Evolutionary conservation across 1,284 basidiomycete genomes (phyloP), one percentile per base, ranked within the genome.

Genomic region (Fomitopsis betulina): DNA sequence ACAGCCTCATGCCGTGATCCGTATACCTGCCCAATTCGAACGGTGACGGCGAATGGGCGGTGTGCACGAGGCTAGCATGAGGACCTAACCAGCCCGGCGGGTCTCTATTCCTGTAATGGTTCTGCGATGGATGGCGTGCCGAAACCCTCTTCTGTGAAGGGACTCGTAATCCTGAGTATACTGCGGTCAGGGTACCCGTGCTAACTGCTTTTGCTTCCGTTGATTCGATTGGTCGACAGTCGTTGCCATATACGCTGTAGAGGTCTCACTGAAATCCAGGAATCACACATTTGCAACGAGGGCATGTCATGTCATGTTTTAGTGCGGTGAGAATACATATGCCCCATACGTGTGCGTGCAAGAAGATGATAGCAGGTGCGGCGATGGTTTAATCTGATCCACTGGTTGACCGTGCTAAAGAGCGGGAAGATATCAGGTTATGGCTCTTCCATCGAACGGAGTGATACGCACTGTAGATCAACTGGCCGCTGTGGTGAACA

Each of bases 401-500:
- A 61, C 81, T 77, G 61, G 86, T 89, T 73, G 81, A 76, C 68
- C 86, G 84, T 64, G 86, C 86, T 88, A 63, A 51, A 15, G 21
- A 33, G 27, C 27, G 27, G 3, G 6, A 56, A 54, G 62, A 66
- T 54, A 55, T 51, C 43, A 61, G 45, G 56, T 52, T 60, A 47
- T 57, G 42, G n/a, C 15, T n/a, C 9, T 37, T 12, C 39, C n/a
- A 39, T 37, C 37, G 59, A 47, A 12, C 27, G 19, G 54, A 56
- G 17, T n/a, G 57, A 53, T 52, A 86, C 89, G 71, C 68, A 92
- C 91, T 94, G 87, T 95, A 98, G 70, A 98, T 87, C 72, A 96
- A 82, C 80, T 99, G 96, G 62, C 85, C 83, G 70, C 91, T 89
- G 84, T 97, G 95, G 82, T 98, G 96, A 65, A 98, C 93, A 72